These are phyloP conservation scores for Plasmodium falciparum DNA, from an alignment of 169 alveolate species.

Conservation along the genomic window DNA sequence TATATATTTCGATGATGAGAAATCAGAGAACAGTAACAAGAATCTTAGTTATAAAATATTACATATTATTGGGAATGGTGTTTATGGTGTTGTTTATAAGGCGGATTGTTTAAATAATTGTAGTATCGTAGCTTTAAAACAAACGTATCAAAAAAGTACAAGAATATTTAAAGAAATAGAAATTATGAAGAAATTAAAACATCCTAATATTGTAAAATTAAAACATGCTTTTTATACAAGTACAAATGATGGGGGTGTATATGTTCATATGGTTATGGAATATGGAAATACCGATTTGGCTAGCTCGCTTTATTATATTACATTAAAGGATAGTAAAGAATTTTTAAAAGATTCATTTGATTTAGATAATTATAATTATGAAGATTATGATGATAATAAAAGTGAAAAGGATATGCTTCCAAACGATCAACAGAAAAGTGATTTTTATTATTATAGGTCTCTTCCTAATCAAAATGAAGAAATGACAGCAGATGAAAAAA, in stretches of 20 bases:
- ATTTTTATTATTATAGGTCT: no score
- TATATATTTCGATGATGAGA: constrained; percentile 62
- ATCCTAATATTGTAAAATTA: constrained; percentile 95
- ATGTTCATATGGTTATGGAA: constrained; percentile 71
- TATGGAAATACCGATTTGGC: constrained; percentile 70
- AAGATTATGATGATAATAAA: background rate
- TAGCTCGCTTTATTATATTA: constrained; percentile 51
- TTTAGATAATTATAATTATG: background rate
- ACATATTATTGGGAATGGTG: constrained; percentile 97
- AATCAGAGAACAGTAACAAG: background rate
- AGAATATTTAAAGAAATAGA: constrained; percentile 53
- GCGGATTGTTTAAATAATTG: constrained; percentile 95
- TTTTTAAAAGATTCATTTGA: background rate
- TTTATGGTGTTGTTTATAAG: constrained; percentile 98
- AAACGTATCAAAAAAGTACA: constrained; percentile 91
- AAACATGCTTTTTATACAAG: constrained; percentile 92
- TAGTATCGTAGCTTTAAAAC: constrained; percentile 97
- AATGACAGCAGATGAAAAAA: no score
- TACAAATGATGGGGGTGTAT: constrained; percentile 36
- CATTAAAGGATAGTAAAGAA: constrained; percentile 25
- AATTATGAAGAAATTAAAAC: constrained; percentile 94
- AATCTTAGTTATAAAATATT: constrained; percentile 85
- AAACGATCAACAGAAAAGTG: no score
- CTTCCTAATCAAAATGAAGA: no score
- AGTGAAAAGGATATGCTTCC: background rate